phyloP scores from a whole-genome alignment of 768 basidiomycete species.

The Boletus bicolor region DNA sequence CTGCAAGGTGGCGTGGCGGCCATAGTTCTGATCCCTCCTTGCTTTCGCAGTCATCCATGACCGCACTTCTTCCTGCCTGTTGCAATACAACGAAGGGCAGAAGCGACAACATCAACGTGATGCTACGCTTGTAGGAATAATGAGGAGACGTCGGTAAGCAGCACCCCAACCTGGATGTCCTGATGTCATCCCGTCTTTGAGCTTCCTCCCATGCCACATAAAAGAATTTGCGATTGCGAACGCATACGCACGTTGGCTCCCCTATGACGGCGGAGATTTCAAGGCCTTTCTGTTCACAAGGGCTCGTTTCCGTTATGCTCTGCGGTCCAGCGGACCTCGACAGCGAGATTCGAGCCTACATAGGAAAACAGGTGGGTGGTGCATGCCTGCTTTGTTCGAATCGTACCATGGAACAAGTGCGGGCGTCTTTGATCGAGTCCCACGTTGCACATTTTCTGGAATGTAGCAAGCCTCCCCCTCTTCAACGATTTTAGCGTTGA shows the following conservation, averaged over 20 bases:
- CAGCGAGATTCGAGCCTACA: constrained; percentile 17
- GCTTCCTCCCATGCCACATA: constrained; percentile 19
- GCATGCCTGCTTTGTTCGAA: constrained; percentile 20
- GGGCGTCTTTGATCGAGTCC: constrained; percentile 13
- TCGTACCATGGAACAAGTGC: constrained; percentile 11
- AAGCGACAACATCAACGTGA: constrained; percentile 30
- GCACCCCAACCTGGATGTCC: constrained; percentile 13
- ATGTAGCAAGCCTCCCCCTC: constrained; percentile 10
- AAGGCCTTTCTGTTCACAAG: constrained; percentile 9
- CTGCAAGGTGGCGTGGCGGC: constrained; percentile 27
- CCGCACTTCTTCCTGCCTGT: constrained; percentile 25
- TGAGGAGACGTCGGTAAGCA: constrained; percentile 24
- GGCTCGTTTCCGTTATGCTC: constrained; percentile 19
- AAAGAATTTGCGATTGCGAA: constrained; percentile 22
- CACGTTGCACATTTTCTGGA: constrained; percentile 29
- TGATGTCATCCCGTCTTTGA: constrained; percentile 5
- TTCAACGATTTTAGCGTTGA: constrained; percentile 10
- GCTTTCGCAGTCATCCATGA: constrained; percentile 21
- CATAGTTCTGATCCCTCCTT: constrained; percentile 19
- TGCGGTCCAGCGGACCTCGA: constrained; percentile 19
- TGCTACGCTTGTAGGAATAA: constrained; percentile 24
- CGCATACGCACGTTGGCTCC: constrained; percentile 15
- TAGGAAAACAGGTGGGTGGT: constrained; percentile 22
- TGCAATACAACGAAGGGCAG: constrained; percentile 21
- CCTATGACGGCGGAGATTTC: constrained; percentile 25